A percentile compares a stretch with the other conserved stretches of the same genome.
Conservation (phyloP, 2,329 filamentous ascomycete genomes). For the Aspergillus intermedius region DNA sequence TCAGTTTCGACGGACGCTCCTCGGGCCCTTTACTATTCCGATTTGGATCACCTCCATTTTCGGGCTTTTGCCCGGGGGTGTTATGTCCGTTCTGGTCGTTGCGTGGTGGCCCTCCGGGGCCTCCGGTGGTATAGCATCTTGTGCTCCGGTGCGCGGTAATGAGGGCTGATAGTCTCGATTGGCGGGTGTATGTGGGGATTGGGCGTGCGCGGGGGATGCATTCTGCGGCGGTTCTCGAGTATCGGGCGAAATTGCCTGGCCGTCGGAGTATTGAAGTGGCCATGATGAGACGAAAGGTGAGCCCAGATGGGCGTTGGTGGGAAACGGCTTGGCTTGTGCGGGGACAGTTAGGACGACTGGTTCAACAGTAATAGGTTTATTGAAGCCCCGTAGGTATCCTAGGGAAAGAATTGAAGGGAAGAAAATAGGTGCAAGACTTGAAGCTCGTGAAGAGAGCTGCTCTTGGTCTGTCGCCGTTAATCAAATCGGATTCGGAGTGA, state of each 20-base stretch:
- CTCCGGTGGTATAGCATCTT: constrained; percentile 39
- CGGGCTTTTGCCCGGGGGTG: constrained; percentile 27
- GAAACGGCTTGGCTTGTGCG: constrained; percentile 4
- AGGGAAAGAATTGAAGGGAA: constrained; percentile 7
- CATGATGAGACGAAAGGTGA: constrained; percentile 47
- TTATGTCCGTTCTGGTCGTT: constrained; percentile 30
- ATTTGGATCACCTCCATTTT: constrained; percentile 41
- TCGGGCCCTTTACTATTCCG: constrained; percentile 29
- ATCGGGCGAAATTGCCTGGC: constrained; percentile 59
- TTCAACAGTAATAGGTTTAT: constrained; percentile 15
- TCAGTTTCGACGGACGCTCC: constrained; percentile 42
- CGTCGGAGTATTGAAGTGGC: constrained; percentile 57
- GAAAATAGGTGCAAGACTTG: constrained; percentile 4
- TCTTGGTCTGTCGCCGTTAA: background rate
- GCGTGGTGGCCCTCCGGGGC: constrained; percentile 39
- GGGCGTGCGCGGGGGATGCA: constrained; percentile 46
- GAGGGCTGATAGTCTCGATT: constrained; percentile 34
- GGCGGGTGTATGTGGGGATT: constrained; percentile 32
- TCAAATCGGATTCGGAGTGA: constrained; percentile 3
- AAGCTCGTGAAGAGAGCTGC: constrained; percentile 20
- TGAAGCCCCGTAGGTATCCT: constrained; percentile 23
- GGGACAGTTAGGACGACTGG: constrained; percentile 16
- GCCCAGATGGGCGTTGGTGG: constrained; percentile 24
- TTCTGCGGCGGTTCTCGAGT: constrained; percentile 53
- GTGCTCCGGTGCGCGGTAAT: constrained; percentile 25